These are phyloP conservation scores for Fagus crenata DNA, from an alignment of 306 rosid genomes.

Conservation along the genomic window DNA sequence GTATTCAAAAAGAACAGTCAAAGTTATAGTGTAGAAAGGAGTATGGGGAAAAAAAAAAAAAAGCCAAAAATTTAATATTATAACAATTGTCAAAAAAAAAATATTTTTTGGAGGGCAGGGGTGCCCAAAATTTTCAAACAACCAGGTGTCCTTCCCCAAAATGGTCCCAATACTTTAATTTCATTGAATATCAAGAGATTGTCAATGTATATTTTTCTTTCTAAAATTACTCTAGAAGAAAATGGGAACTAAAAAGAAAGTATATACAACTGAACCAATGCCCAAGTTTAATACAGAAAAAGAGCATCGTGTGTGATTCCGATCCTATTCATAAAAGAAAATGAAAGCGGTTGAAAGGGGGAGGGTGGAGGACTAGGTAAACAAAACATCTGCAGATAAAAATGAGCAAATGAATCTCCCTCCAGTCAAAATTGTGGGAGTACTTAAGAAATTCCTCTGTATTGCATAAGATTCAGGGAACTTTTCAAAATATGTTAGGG, in stretches of 20 bases:
- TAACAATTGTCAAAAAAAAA: too few relatives aligned
- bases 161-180: constrained; percentile 25
- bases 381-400: constrained; percentile 26
- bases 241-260: constrained; percentile 7
- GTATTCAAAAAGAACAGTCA: neutral
- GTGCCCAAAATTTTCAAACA: constrained; percentile 32
- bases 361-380: constrained; percentile 1
- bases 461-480: constrained; percentile 25
- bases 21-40: constrained; percentile 7
- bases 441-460: constrained; percentile 31
- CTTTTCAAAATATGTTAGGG: constrained; percentile 21
- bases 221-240: constrained; percentile 21
- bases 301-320: constrained; percentile 25
- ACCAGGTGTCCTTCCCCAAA: neutral
- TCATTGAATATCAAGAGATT: constrained; percentile 19
- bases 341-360: constrained; percentile 16
- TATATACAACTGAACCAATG: constrained; percentile 29
- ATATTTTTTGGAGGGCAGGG: neutral
- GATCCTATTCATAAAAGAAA: constrained; percentile 22
- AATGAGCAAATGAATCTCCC: constrained; percentile 30
- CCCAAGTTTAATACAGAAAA: constrained; percentile 29
- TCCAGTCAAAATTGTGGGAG: constrained; percentile 33
- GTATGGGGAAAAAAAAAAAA: neutral
- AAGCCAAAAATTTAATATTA: neutral
- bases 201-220: constrained; percentile 25